Percentiles rank a stretch among this genome's conserved stretches.
These are phyloP conservation scores for Rhynchospora tenuis DNA, from an alignment of 176 grass and related monocot species.

Conservation along the genomic window DNA sequence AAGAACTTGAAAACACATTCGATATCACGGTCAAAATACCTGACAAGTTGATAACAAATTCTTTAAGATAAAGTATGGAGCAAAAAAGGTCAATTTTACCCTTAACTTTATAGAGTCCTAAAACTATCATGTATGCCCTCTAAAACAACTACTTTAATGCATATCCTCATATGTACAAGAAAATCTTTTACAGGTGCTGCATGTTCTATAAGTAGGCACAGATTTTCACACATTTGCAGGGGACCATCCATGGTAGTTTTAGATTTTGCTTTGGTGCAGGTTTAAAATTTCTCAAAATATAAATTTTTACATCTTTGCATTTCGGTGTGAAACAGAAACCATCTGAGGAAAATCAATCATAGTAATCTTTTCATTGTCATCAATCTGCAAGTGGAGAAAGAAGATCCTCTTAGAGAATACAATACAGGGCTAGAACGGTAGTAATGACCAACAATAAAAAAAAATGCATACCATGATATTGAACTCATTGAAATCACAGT, in stretches of 20 bases:
- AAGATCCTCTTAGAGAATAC: slow-evolving; percentile 10
- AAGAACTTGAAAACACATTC: slow-evolving; percentile 97
- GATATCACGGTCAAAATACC: slow-evolving; percentile 93
- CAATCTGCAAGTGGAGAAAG: slow-evolving; percentile 48
- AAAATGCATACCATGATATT: slow-evolving; percentile 76
- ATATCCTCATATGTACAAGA: neutral
- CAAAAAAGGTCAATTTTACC: neutral
- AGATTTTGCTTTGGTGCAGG: neutral
- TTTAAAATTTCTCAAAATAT: neutral
- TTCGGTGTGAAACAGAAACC: slow-evolving; percentile 92
- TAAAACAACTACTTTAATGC: neutral
- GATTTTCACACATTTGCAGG: neutral
- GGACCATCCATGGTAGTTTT: neutral
- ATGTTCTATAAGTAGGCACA: neutral
- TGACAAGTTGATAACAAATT: slow-evolving; percentile 31
- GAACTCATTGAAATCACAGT: slow-evolving; percentile 99
- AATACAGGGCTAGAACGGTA: neutral
- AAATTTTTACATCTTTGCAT: slow-evolving; percentile 75
- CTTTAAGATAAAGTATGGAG: neutral
- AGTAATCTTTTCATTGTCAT: slow-evolving; percentile 74
- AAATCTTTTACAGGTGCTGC: neutral
- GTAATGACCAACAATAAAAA: neutral
- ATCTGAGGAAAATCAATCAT: slow-evolving; percentile 98
- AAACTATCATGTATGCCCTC: neutral
- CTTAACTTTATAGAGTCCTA: neutral